A percentile compares a stretch with the other conserved stretches of the same genome.
Conservation (phyloP, 352 stramenopile genomes). For the Thraustotheca clavata region DNA sequence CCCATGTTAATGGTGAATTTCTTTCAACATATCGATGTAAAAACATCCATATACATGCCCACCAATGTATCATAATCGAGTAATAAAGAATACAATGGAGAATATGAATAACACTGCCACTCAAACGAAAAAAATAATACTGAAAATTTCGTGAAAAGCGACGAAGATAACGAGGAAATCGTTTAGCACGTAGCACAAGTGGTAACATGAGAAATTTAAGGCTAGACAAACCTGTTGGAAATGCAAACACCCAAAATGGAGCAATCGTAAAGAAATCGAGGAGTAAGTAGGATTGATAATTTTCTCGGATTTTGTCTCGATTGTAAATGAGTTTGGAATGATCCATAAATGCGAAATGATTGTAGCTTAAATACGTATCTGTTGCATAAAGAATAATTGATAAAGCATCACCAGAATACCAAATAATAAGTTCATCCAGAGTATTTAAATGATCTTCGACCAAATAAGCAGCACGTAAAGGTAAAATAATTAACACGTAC, state of each 20-base stretch:
- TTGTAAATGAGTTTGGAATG: slow-evolving; percentile 14
- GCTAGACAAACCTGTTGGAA: neutral
- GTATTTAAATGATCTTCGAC: neutral
- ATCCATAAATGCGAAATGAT: slow-evolving; percentile 15
- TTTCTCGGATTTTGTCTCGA: slow-evolving; percentile 12
- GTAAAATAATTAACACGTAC: slow-evolving; percentile 12
- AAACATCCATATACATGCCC: slow-evolving; percentile 20
- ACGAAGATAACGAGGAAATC: slow-evolving; percentile 19
- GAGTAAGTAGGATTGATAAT: slow-evolving; percentile 13
- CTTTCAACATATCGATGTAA: slow-evolving; percentile 19
- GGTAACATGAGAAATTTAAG: slow-evolving; percentile 18
- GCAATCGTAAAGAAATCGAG: slow-evolving; percentile 10
- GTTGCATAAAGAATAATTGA: neutral
- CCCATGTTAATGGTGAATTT: slow-evolving; percentile 9
- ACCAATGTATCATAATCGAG: slow-evolving; percentile 21
- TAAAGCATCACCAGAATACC: slow-evolving; percentile 12
- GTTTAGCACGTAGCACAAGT: slow-evolving; percentile 14
- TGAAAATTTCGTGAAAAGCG: slow-evolving; percentile 19
- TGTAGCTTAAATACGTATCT: slow-evolving; percentile 12
- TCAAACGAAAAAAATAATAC: slow-evolving; percentile 1
- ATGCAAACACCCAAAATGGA: neutral
- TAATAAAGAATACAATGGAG: slow-evolving; percentile 21
- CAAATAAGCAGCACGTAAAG: slow-evolving; percentile 5
- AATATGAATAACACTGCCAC: slow-evolving; percentile 20
- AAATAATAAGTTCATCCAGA: slow-evolving; percentile 2